phyloP scores from a whole-genome alignment of 345 rosid genomes.

The Gynandropsis gynandra region DNA sequence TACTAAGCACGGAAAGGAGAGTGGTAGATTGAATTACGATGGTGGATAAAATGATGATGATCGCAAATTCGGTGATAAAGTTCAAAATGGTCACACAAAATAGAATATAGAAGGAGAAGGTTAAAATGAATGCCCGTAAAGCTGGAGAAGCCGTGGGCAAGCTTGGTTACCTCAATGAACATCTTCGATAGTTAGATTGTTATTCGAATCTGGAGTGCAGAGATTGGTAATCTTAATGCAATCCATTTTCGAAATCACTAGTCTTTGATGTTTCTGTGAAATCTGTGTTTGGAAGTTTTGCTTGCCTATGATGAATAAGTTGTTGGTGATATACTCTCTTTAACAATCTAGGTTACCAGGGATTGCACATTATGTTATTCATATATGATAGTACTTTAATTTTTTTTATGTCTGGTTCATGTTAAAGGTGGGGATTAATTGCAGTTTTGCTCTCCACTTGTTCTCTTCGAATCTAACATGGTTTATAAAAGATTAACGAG shows the following conservation, averaged over 20 bases:
- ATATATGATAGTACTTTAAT: no score
- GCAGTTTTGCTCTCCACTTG: no score
- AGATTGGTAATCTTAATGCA: slow-evolving; percentile 11
- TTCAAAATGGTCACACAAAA: slow-evolving; percentile 33
- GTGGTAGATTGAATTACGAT: slow-evolving; percentile 36
- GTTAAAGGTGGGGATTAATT: no score
- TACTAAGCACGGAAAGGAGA: slow-evolving; percentile 42
- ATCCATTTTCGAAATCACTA: not conserved
- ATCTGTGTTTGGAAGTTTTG: no score
- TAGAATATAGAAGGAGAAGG: slow-evolving; percentile 35
- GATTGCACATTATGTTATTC: no score
- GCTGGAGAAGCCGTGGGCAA: no score
- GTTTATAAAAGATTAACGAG: slow-evolving; percentile 29
- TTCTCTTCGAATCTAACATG: no score
- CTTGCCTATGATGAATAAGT: no score
- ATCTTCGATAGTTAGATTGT: not conserved
- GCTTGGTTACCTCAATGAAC: slow-evolving; percentile 51
- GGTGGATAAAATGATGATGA: slow-evolving; percentile 46
- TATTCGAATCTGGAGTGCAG: not conserved
- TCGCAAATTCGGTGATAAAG: slow-evolving; percentile 36
- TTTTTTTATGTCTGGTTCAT: no score
- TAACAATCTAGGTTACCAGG: no score
- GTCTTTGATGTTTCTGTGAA: not conserved
- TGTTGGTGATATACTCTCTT: no score
- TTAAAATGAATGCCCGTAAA: slow-evolving; percentile 37